Base-by-base conservation (phyloP, 345 rosid species). In the Nephelium lappaceum region DNA sequence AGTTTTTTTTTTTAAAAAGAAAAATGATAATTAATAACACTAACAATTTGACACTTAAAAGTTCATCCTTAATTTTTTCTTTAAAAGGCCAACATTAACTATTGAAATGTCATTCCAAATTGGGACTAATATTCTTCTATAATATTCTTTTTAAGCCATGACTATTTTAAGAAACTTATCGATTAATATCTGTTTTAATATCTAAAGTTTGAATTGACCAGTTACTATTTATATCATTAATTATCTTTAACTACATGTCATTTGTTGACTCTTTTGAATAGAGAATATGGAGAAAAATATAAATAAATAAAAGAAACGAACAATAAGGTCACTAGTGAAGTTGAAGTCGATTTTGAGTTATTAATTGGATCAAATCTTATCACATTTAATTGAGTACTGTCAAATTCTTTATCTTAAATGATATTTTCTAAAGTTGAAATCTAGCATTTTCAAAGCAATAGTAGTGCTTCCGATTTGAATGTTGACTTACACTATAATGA, bases 401-500 rank as follows among this genome's bases (percentile, higher is more conserved):
- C 19, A 49, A 49, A 49, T 49, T 49, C 11, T 2, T 11, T 8
- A 45, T 10, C 49, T 45, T 45, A 45, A 45, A 45, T 45, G 49
- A 12, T 45, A 45, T 31, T 45, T 45, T 45, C 0, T 45, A 53
- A 53, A 53, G 58, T 53, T 53, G 58, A 53, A 53, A 2, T 16
- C 8, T 5, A 5, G 64, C 27, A 21, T 60, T 19, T 60, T 19
- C 62, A 60, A 8, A 53, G 58, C n/a, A 60, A 60, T 7, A 21
- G 24, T 60, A 21, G 64, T 60, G 64, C 27, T 8, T 21, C 64
- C 64, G 21, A 60, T 7, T 60, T 21, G 27, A 21, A 21, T 21
- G 27, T 60, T 60, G 64, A 60, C 64, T 60, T 60, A 19, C 14
- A 60, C 58, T 53, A 60, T 60, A n/a, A 60, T 60, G 64, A 60